Evolutionary conservation across 2,329 filamentous ascomycete species (phyloP).

Genomic region (Cadophora malorum): DNA sequence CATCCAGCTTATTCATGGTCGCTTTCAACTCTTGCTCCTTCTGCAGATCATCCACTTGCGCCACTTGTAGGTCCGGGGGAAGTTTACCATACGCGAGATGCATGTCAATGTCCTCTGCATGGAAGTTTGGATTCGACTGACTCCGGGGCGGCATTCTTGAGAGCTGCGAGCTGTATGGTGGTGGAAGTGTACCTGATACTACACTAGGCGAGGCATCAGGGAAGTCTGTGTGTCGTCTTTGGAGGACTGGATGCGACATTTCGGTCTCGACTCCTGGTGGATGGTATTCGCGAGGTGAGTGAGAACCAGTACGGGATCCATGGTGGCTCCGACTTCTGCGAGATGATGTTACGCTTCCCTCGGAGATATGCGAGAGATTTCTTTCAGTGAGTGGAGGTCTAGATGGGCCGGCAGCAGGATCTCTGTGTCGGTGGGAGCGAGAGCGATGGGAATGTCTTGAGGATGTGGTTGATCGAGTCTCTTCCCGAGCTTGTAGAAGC

Average conservation of each 20-base stretch:
- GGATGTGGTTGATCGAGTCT: slow-evolving; percentile 50
- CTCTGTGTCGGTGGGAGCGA: slow-evolving; percentile 36
- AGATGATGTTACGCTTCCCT: slow-evolving; percentile 38
- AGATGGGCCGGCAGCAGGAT: slow-evolving; percentile 24
- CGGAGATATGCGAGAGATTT: slow-evolving; percentile 37
- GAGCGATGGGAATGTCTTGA: slow-evolving; percentile 46
- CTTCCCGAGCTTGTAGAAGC: slow-evolving; percentile 52
- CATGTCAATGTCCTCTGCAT: slow-evolving; percentile 73
- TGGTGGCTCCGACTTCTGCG: slow-evolving; percentile 38
- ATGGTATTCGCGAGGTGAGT: slow-evolving; percentile 30
- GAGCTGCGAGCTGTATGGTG: slow-evolving; percentile 34
- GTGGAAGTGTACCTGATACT: slow-evolving; percentile 31
- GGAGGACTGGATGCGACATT: slow-evolving; percentile 31
- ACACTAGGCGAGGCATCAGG: slow-evolving; percentile 26
- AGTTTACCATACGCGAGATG: slow-evolving; percentile 88
- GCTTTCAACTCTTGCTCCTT: slow-evolving; percentile 66
- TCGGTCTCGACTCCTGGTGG: slow-evolving; percentile 38
- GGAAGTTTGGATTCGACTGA: slow-evolving; percentile 41
- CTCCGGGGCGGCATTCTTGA: slow-evolving; percentile 26
- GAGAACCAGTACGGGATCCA: slow-evolving; percentile 30
- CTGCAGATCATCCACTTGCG: slow-evolving; percentile 16
- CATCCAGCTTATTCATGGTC: slow-evolving; percentile 77
- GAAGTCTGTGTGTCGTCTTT: slow-evolving; percentile 41
- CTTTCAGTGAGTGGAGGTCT: slow-evolving; percentile 38
- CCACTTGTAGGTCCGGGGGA: slow-evolving; percentile 65